Evolutionary conservation across 495 filamentous ascomycete species (phyloP).

Genomic region (Polyplosphaeria fusca): DNA sequence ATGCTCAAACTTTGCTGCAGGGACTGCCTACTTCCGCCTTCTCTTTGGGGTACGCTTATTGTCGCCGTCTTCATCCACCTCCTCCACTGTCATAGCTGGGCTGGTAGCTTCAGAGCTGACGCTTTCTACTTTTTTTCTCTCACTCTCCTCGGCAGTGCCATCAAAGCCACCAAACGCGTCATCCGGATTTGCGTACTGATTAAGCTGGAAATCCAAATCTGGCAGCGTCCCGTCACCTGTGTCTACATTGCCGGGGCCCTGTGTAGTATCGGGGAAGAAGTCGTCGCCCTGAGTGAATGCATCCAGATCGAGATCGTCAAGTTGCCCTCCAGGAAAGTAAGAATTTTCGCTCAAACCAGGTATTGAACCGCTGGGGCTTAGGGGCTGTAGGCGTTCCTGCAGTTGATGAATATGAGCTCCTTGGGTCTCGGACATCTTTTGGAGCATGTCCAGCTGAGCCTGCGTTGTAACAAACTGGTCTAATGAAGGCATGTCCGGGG

Average conservation of each 20-base stretch:
- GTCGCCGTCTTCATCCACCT: conserved; percentile 25
- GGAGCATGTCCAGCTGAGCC: conserved; percentile 69
- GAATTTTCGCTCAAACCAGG: conserved; percentile 57
- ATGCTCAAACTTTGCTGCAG: too few relatives aligned
- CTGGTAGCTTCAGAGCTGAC: conserved; percentile 37
- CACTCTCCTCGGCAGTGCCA: conserved; percentile 5
- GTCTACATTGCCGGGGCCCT: not conserved
- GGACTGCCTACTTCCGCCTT: conserved; percentile 11
- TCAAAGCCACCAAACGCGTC: not conserved
- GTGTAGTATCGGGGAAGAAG: conserved; percentile 15
- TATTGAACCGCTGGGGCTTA: conserved; percentile 76
- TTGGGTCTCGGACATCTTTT: conserved; percentile 71
- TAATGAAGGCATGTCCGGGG: conserved; percentile 60
- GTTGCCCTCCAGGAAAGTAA: conserved; percentile 38
- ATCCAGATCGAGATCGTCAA: conserved; percentile 35
- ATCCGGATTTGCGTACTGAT: conserved; percentile 12
- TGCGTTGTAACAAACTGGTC: conserved; percentile 52
- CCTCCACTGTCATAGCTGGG: conserved; percentile 33
- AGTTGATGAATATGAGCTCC: conserved; percentile 68
- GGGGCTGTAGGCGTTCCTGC: conserved; percentile 65
- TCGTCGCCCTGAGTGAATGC: conserved; percentile 38
- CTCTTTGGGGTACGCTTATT: conserved; percentile 20
- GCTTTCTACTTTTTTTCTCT: conserved; percentile 35
- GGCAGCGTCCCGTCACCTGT: conserved; percentile 6
- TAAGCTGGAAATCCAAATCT: conserved; percentile 19